Base-by-base conservation (phyloP, 2,329 filamentous ascomycete genomes). In the Fusarium bulbicola region DNA sequence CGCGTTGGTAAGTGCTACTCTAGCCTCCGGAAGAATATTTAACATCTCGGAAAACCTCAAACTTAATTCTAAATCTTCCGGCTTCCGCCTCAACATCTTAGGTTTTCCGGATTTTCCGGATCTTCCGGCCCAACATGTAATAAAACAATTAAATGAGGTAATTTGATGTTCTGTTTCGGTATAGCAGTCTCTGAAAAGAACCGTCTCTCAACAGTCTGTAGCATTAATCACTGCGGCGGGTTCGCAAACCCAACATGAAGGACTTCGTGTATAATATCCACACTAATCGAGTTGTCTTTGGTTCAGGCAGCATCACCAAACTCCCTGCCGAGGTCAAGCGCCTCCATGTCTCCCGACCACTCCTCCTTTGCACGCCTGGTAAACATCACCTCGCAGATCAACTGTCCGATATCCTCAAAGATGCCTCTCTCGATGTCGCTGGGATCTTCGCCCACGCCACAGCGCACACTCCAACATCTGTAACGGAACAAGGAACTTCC, bases 181-280 rank as follows among this genome's bases (percentile, higher is more conserved):
- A 8, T 15, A 13, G 13, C 7, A n/a, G 13, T 42, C 13, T n/a
- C 10, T 26, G 6, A 21, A 16, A 16, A 13, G 28, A n/a, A 7
- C 14, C 7, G 2, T 15, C 3, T 20, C 8, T 28, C 1, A 26
- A 18, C 0, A 10, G 4, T 15, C 9, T 14, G 8, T 14, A 6
- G 3, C 7, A 20, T 4, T 0, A 20, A 30, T 21, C 4, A 5
- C 14, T 7, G 4, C 20, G n/a, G 3, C 9, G 3, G 10, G 15
- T 16, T 18, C 1, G 21, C 10, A 24, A 7, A 5, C 12, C 5
- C 47, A 36, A 50, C 12, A 52, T 52, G 50, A 37, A 53, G 10
- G 34, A 37, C 11, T 53, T 53, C 3, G 50, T 7, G 14, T 39
- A 28, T 0, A 5, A 28, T 1, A 7, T 39, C 14, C 10, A 28